A percentile compares a stretch with the other conserved stretches of the same genome.
Conservation (phyloP, 805 yeast species). For the Cyberlindnera euphorbiiphila region DNA sequence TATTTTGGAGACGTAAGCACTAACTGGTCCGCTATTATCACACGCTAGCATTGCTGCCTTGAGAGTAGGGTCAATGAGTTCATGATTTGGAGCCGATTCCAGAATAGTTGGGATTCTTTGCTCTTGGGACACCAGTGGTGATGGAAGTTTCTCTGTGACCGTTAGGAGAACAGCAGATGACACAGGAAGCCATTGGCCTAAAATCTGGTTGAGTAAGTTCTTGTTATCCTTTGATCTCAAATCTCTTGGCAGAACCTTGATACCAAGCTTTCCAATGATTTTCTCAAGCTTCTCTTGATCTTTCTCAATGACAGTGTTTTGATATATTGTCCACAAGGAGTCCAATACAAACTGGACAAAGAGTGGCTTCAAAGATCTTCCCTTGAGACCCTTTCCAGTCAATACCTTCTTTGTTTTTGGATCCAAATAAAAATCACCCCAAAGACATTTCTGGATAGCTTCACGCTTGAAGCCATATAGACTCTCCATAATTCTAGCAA, state of each 20-base stretch:
- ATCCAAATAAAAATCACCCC: conserved; percentile 94
- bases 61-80: conserved; percentile 45
- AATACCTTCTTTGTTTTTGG: conserved; percentile 84
- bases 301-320: conserved; percentile 58
- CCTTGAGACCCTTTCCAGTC: conserved; percentile 58
- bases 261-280: conserved; percentile 64
- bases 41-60: conserved; percentile 60
- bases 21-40: conserved; percentile 57
- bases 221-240: conserved; percentile 74
- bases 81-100: conserved; percentile 50
- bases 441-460: conserved; percentile 76
- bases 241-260: conserved; percentile 72
- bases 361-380: conserved; percentile 65
- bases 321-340: conserved; percentile 89
- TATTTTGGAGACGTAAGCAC: conserved; percentile 87
- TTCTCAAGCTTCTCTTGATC: conserved; percentile 71
- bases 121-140: conserved; percentile 74
- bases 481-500: conserved; percentile 79
- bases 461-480: conserved; percentile 81
- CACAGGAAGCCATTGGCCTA: conserved; percentile 94
- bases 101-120: conserved; percentile 67
- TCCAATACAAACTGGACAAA: conserved; percentile 86
- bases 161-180: conserved; percentile 81
- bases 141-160: conserved; percentile 80
- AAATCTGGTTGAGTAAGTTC: conserved; percentile 55